phyloP scores from a whole-genome alignment of 176 grass and related monocot genomes.

The Cenchrus americanus region DNA sequence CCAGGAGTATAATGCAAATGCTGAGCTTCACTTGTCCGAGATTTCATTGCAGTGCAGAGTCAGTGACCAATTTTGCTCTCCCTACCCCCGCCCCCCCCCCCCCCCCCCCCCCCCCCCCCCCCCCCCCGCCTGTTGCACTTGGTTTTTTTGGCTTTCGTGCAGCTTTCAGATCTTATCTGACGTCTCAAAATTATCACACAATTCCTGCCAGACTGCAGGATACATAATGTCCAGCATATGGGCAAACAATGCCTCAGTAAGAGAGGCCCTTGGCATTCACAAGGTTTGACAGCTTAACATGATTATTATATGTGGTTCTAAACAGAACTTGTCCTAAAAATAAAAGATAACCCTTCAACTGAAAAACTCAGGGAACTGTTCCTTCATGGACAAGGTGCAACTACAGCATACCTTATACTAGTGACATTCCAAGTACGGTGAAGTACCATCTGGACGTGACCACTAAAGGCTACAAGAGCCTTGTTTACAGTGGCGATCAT shows the following conservation, averaged over 20 bases:
- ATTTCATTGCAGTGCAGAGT: constrained; percentile 52
- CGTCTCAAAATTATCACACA: not conserved
- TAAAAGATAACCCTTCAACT: not conserved
- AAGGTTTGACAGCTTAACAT: constrained; percentile 39
- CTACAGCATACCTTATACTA: constrained; percentile 26
- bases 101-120: too few relatives aligned
- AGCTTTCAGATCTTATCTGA: not conserved
- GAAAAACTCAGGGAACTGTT: constrained; percentile 47
- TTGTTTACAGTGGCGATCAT: constrained; percentile 62
- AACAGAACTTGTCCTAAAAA: too few relatives aligned
- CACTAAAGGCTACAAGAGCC: constrained; percentile 50
- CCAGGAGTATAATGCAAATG: constrained; percentile 28
- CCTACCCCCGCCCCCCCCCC: too few relatives aligned
- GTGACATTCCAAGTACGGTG: constrained; percentile 36
- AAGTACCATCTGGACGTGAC: constrained; percentile 52
- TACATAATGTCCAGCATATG: constrained; percentile 57
- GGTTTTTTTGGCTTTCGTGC: not conserved
- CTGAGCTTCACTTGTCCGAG: constrained; percentile 36
- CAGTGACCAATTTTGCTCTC: not conserved
- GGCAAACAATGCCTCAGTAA: constrained; percentile 59
- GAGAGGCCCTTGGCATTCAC: constrained; percentile 63
- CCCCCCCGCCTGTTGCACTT: not conserved
- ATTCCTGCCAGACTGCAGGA: constrained; percentile 41
- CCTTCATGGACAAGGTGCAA: constrained; percentile 56
- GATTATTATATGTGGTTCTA: too few relatives aligned